Conservation (phyloP, 306 rosid genomes). For the Dryas alaskensis region DNA sequence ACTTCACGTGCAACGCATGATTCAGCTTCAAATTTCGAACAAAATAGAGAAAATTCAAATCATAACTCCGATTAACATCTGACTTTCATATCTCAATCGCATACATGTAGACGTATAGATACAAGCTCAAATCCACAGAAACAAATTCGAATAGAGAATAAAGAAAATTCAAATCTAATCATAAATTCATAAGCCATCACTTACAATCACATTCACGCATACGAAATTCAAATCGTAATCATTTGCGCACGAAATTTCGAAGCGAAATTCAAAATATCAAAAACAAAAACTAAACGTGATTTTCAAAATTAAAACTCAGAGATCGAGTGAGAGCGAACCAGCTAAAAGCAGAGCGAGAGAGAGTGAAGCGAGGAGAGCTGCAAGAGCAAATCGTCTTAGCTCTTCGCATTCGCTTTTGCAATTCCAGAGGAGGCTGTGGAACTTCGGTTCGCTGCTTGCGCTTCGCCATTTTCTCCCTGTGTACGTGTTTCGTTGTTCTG, state of each 20-base stretch:
- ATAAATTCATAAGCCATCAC: neutral
- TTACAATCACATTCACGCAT: conserved; percentile 1
- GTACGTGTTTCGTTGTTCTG: conserved; percentile 5
- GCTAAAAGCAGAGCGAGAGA: conserved; percentile 56
- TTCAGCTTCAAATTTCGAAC: conserved; percentile 4
- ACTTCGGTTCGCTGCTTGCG: conserved; percentile 38
- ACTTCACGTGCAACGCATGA: neutral
- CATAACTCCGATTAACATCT: neutral
- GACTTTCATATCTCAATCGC: neutral
- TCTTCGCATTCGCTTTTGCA: conserved; percentile 57
- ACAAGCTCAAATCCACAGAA: neutral
- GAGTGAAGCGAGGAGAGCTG: conserved; percentile 64
- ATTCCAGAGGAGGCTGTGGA: conserved; percentile 22
- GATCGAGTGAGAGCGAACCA: conserved; percentile 39
- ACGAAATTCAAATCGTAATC: neutral
- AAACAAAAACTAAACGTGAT: no score
- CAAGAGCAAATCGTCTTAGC: conserved; percentile 68
- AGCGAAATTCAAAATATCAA: no score
- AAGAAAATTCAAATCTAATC: neutral
- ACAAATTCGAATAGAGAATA: neutral
- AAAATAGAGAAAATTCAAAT: conserved; percentile 1
- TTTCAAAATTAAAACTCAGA: neutral
- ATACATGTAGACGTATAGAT: neutral
- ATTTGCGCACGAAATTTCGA: neutral
- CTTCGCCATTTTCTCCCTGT: conserved; percentile 38